A percentile compares a stretch with the other conserved stretches of the same genome.
These are phyloP conservation scores for Haemoproteus tartakovskyi DNA, from an alignment of 169 alveolate genomes.

Conservation along the genomic window DNA sequence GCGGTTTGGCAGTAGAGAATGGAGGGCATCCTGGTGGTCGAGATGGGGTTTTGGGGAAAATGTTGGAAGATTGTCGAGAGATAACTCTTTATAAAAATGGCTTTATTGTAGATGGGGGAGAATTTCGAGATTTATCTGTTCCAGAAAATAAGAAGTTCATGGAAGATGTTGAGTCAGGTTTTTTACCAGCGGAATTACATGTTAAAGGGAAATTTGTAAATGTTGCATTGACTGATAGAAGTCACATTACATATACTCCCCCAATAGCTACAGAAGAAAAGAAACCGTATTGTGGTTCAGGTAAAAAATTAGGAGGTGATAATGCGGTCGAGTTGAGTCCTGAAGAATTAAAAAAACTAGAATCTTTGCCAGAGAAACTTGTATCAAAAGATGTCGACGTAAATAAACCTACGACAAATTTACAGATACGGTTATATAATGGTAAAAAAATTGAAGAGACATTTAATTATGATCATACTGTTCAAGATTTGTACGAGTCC, in stretches of 20 bases:
- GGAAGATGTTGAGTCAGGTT: constrained; percentile 87
- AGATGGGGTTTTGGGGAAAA: constrained; percentile 7
- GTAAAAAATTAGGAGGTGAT: constrained; percentile 22
- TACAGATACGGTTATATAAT: constrained; percentile 51
- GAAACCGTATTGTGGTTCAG: constrained; percentile 27
- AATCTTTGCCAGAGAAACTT: constrained; percentile 6
- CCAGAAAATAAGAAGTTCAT: constrained; percentile 88
- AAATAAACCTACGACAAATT: constrained; percentile 17
- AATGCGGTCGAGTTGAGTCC: neutral
- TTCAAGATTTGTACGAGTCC: constrained; percentile 42
- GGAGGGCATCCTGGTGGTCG: constrained; percentile 32
- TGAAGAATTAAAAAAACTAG: constrained; percentile 47
- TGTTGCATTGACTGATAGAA: constrained; percentile 71
- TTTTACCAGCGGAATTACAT: constrained; percentile 91
- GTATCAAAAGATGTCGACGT: constrained; percentile 21
- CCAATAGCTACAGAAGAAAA: constrained; percentile 16
- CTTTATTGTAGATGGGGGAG: constrained; percentile 89
- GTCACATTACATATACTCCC: constrained; percentile 60
- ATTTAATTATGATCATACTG: constrained; percentile 61
- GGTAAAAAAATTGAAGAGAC: constrained; percentile 34
- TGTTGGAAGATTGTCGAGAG: constrained; percentile 39
- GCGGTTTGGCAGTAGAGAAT: constrained; percentile 52
- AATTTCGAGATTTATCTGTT: constrained; percentile 83
- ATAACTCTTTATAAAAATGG: constrained; percentile 87
- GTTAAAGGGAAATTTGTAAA: constrained; percentile 68